Evolutionary conservation across 345 rosid genomes (phyloP).

Genomic region (Camelina laxa): DNA sequence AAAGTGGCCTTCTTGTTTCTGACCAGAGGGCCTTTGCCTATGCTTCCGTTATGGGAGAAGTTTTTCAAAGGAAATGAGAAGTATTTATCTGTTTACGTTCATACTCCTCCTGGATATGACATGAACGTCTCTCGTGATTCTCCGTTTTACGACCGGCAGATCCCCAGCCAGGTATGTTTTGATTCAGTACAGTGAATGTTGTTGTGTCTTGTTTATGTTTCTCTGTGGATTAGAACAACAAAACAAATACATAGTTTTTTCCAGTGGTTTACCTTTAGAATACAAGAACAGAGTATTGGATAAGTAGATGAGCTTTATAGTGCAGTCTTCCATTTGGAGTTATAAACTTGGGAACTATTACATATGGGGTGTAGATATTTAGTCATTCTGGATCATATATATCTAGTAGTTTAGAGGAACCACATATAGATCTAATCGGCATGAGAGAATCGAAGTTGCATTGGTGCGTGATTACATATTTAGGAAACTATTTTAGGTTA

Average conservation of each 20-base stretch:
- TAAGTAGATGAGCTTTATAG: conserved; percentile 1
- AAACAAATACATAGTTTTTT: not conserved
- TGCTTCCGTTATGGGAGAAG: conserved; percentile 92
- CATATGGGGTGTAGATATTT: conserved; percentile 21
- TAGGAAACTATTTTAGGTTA: not conserved
- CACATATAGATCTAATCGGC: not conserved
- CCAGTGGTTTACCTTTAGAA: not conserved
- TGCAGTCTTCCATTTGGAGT: not conserved
- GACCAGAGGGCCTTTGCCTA: conserved; percentile 87
- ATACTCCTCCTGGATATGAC: conserved; percentile 56
- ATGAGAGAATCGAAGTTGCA: not conserved
- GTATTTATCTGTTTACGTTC: conserved; percentile 69
- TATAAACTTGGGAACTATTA: not conserved
- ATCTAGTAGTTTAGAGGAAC: conserved; percentile 17
- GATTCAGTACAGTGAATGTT: not conserved
- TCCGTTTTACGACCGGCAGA: conserved; percentile 67
- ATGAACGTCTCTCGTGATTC: conserved; percentile 66
- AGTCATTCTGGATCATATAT: not conserved
- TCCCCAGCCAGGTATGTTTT: conserved; percentile 72
- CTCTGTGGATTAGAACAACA: not conserved
- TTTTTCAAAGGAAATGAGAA: conserved; percentile 70
- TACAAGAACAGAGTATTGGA: conserved; percentile 15
- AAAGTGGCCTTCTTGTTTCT: conserved; percentile 90
- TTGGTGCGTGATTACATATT: not conserved
- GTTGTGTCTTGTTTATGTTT: not conserved